Base-by-base conservation (phyloP, 2,329 filamentous ascomycete species). In the Didymella sp. region DNA sequence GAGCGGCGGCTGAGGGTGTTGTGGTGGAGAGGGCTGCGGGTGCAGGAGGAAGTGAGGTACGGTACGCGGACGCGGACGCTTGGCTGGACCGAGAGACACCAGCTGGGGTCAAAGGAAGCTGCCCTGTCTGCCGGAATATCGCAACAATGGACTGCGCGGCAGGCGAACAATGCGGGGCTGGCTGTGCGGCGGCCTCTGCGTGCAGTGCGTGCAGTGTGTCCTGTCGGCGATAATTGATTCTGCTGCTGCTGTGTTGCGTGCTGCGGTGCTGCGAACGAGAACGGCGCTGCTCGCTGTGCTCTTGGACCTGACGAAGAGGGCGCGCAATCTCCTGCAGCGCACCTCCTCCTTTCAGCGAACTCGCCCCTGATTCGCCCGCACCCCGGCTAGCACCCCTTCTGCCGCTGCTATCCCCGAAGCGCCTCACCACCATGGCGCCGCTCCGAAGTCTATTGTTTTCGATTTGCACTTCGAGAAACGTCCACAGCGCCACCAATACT, bases 21-120 rank as follows among this genome's bases (percentile, higher is more conserved):
- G 49, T 51, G 55, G 61, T 47, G 56, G 51, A 53, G 52, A 59
- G 56, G 48, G 44, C 49, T 25, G 48, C 48, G 66, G 59, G 63
- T 64, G 64, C 53, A 68, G 68, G 66, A 66, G 24, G 60, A 60
- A 59, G 44, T 54, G 67, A 72, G 70, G 69, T 73, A 68, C 68
- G 70, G 69, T 73, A 67, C 68, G 66, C 65, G 62, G 65, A 67
- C 68, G 66, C 65, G 62, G 65, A 63, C 65, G 63, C 67, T 66
- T 66, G 65, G 66, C 63, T 67, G 24, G 72, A 64, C 69, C 71
- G 69, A 72, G 65, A 65, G 62, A 62, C 67, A 53, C 65, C 62
- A 60, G 59, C 61, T 62, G 63, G 56, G 55, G 57, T 65, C 62
- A 59, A 60, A 67, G 58, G 64, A 51, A 47, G 48, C 47, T 47